A percentile compares a stretch with the other conserved stretches of the same genome.
Evolutionary conservation across 306 rosid genomes (phyloP).

Genomic region (Rubus parviflorus): DNA sequence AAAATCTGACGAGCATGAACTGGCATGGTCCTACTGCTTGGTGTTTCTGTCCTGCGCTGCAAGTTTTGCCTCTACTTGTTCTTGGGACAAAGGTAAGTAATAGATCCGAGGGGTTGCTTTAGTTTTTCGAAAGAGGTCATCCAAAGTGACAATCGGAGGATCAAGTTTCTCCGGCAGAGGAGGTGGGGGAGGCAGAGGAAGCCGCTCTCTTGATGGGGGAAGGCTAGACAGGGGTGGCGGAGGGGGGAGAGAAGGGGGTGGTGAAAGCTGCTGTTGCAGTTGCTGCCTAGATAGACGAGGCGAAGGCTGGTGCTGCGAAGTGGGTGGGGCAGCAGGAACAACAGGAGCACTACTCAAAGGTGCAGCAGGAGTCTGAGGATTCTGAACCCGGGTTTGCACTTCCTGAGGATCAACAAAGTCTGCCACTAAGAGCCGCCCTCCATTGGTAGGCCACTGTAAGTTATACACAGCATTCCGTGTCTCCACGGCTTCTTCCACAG

Average conservation of each 20-base stretch:
- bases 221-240: conserved; percentile 54
- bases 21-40: conserved; percentile 37
- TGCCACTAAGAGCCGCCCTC: conserved; percentile 79
- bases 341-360: conserved; percentile 45
- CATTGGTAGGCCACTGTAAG: conserved; percentile 96
- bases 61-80: conserved; percentile 73
- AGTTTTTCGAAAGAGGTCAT: conserved; percentile 92
- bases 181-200: conserved; percentile 85
- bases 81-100: conserved; percentile 88
- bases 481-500: conserved; percentile 78
- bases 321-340: conserved; percentile 44
- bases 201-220: conserved; percentile 65
- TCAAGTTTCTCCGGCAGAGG: conserved; percentile 65
- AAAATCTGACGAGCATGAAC: conserved; percentile 26
- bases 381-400: conserved; percentile 64
- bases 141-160: conserved; percentile 81
- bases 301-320: conserved; percentile 37
- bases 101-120: conserved; percentile 87
- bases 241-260: conserved; percentile 45
- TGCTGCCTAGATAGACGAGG: conserved; percentile 40
- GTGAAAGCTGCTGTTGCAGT: conserved; percentile 36
- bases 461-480: conserved; percentile 90
- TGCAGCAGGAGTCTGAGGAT: conserved; percentile 58
- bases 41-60: conserved; percentile 49
- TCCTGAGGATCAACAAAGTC: conserved; percentile 91